Conservation (phyloP, 2,329 filamentous ascomycete species). For the Celoporthe dispersa region DNA sequence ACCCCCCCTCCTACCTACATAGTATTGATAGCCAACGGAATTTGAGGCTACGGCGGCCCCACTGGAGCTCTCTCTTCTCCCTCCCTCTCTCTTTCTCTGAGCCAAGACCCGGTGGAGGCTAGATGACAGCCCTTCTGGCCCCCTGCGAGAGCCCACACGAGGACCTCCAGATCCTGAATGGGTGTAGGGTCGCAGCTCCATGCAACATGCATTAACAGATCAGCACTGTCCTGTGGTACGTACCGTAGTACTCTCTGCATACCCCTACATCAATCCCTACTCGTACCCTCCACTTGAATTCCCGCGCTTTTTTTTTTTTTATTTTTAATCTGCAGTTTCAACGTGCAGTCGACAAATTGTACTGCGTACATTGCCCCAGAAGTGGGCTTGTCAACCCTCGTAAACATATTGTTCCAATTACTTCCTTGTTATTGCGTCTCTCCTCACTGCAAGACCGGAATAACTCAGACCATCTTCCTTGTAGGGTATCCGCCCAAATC, state of each 20-base stretch:
- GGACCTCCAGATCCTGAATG: slow-evolving; percentile 21
- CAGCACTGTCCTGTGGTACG: slow-evolving; percentile 24
- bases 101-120: slow-evolving; percentile 26
- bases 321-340: slow-evolving; percentile 25
- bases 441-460: slow-evolving; percentile 30
- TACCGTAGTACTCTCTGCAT: slow-evolving; percentile 7
- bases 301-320: slow-evolving; percentile 29
- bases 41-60: slow-evolving; percentile 21
- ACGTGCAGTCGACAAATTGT: slow-evolving; percentile 30
- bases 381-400: slow-evolving; percentile 31
- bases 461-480: slow-evolving; percentile 29
- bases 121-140: slow-evolving; percentile 22
- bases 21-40: slow-evolving; percentile 20
- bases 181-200: slow-evolving; percentile 19
- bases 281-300: slow-evolving; percentile 23
- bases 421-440: slow-evolving; percentile 31
- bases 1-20: slow-evolving; percentile 17
- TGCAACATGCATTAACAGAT: slow-evolving; percentile 26
- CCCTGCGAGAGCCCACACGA: slow-evolving; percentile 18
- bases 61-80: slow-evolving; percentile 16
- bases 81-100: slow-evolving; percentile 1
- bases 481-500: slow-evolving; percentile 27
- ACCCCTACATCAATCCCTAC: slow-evolving; percentile 27
- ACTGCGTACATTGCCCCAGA: slow-evolving; percentile 31
- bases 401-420: slow-evolving; percentile 31